Base-by-base conservation (phyloP, 257 asterid species). In the Gardenia jasminoides region DNA sequence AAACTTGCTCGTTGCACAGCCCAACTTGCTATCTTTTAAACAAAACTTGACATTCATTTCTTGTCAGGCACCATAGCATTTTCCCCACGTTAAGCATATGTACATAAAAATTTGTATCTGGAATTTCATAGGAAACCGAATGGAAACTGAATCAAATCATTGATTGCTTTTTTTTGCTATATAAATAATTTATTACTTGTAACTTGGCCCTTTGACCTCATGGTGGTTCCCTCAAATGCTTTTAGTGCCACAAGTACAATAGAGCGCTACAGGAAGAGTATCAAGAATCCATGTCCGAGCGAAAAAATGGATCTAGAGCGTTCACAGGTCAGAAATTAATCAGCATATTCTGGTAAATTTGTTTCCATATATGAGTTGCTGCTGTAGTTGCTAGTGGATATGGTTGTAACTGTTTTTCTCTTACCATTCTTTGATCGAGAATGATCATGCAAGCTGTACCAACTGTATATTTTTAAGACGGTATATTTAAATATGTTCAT, bases 201-300 rank as follows among this genome's bases (percentile, higher is more conserved):
- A 44, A 43, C 48, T 75, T n/a, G 33, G 3, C 2, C 6, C 20
- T 64, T 64, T 30, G 69, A 30, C 41, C 36, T 64, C 22, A 6
- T 30, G 19, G 7, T 28, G 19, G 1, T 39, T 79, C 62, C 78
- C 22, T 33, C 10, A n/a, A 48, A 76, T 72, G 28, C 20, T 59
- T 80, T 7, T 81, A 88, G 92, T 77, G 67, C 71, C 56, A 47
- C 26, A 48, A 75, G 71, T 59, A 86, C 81, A 76, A 83, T 85
- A 56, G 83, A 86, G 58, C 85, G 89, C 36, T 88, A 88, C 50
- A 67, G 48, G 79, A 84, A 83, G 79, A 83, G 61, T 77, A 68
- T 74, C 75, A 88, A 86, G 76, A 71, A 69, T 41, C 61, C 10
- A 30, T 75, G 52, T 6, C n/a, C 12, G 43, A 30, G 20, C 81